phyloP scores from a whole-genome alignment of 164 flowering plant genomes.

The Buxus sempervirens region DNA sequence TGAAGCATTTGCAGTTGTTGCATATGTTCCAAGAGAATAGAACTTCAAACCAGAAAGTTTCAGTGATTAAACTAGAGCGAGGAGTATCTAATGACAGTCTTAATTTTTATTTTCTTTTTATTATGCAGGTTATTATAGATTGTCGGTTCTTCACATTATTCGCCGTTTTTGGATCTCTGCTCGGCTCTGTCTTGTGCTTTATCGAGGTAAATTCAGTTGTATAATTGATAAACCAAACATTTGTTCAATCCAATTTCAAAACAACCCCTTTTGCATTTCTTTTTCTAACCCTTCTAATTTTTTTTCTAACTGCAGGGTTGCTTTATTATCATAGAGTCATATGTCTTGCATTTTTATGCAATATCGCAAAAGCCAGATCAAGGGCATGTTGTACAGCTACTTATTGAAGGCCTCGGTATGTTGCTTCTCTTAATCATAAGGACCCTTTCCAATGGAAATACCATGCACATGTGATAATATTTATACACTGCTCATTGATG shows the following conservation, averaged over 20 bases:
- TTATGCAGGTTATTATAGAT: conserved; percentile 61
- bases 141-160: conserved; percentile 75
- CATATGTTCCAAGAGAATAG: no score
- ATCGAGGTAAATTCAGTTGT: conserved; percentile 50
- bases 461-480: no score
- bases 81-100: background rate
- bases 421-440: background rate
- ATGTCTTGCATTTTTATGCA: conserved; percentile 45
- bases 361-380: conserved; percentile 39
- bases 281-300: background rate
- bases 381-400: conserved; percentile 48
- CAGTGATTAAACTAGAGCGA: background rate
- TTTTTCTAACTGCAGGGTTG: conserved; percentile 52
- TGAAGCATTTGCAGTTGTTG: background rate
- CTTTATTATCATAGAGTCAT: conserved; percentile 46
- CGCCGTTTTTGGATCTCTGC: conserved; percentile 66
- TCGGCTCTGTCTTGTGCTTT: conserved; percentile 77
- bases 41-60: no score
- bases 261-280: background rate
- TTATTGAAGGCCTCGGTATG: conserved; percentile 73
- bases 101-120: no score
- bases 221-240: background rate
- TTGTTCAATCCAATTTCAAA: background rate
- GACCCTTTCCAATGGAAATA: no score
- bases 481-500: background rate